Evolutionary conservation across 1,284 basidiomycete species (phyloP), one percentile per base, ranked within the genome.

Genomic region (Cryptococcus jaspeensis): DNA sequence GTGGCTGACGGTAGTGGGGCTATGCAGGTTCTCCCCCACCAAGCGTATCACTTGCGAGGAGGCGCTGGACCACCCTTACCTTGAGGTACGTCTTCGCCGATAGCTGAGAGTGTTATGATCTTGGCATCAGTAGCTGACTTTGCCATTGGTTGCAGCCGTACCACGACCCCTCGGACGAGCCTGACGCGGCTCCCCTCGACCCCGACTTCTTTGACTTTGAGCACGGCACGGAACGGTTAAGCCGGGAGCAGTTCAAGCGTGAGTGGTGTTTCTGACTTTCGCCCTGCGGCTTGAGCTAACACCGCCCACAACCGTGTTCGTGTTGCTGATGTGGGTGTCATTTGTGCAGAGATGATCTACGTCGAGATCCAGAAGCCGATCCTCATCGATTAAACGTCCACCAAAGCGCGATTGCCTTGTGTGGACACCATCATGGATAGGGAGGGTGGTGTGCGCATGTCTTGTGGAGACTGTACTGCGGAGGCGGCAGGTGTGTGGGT

Each of bases 151-250:
- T 8, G 42, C 59, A 88, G 87, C 86, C 90, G 0, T 94, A 94
- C 73, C 92, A 95, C 66, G 92, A 96, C 72, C 85, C 88, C 3
- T 83, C 84, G 22, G 92, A 96, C 73, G 92, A 95, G 74, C 91
- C 91, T 0, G 83, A 84, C 1, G 89, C 90, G 0, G 82, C 84
- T 58, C 87, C 88, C 0, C 82, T 95, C 13, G 87, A 90, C 56
- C 87, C 90, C 8, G 86, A 85, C 16, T 94, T 94, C 78, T 96
- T 96, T 74, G 86, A 94, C 70, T 94, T 95, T 75, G 91, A 92
- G 61, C 73, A 78, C 58, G 61, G 64, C 32, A 71, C 78, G 55
- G 76, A 81, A 60, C 78, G 80, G 61, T 71, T 81, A 20, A 76
- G 75, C 20, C 71, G 81, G 44, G 80, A 81, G 59, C 72, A 76